Evolutionary conservation across 2,329 filamentous ascomycete species (phyloP).

Genomic region (Furcasterigmium sp.): DNA sequence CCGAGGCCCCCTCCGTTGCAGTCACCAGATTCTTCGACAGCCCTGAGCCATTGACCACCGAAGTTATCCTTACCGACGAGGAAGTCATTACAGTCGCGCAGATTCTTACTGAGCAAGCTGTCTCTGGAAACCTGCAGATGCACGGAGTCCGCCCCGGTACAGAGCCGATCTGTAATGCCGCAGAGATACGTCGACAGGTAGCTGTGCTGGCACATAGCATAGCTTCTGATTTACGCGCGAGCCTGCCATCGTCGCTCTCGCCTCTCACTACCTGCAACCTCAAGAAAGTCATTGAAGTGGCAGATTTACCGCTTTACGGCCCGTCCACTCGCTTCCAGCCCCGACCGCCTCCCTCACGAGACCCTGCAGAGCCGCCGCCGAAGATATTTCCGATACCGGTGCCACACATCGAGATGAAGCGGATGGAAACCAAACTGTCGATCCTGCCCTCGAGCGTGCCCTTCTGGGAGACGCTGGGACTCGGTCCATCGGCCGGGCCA

Average conservation of each 20-base stretch:
- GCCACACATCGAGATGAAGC: constrained; percentile 67
- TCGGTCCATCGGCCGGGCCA: constrained; percentile 63
- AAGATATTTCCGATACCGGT: constrained; percentile 59
- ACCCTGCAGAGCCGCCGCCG: constrained; percentile 40
- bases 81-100: constrained; percentile 64
- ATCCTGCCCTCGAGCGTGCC: constrained; percentile 67
- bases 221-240: constrained; percentile 40
- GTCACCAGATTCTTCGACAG: constrained; percentile 54
- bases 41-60: constrained; percentile 46
- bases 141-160: constrained; percentile 8
- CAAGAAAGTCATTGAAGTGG: constrained; percentile 8
- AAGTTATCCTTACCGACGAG: constrained; percentile 44
- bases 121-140: constrained; percentile 34
- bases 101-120: constrained; percentile 65
- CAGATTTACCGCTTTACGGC: constrained; percentile 35
- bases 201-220: constrained; percentile 38
- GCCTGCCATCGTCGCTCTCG: constrained; percentile 38
- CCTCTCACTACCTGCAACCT: constrained; percentile 14
- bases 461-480: constrained; percentile 78
- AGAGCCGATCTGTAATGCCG: constrained; percentile 15
- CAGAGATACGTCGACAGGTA: constrained; percentile 34
- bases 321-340: constrained; percentile 48
- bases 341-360: constrained; percentile 36
- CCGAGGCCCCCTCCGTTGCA: constrained; percentile 42
- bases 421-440: constrained; percentile 64